Conservation (phyloP, 2,329 filamentous ascomycete genomes). For the Beauveria sp. region DNA sequence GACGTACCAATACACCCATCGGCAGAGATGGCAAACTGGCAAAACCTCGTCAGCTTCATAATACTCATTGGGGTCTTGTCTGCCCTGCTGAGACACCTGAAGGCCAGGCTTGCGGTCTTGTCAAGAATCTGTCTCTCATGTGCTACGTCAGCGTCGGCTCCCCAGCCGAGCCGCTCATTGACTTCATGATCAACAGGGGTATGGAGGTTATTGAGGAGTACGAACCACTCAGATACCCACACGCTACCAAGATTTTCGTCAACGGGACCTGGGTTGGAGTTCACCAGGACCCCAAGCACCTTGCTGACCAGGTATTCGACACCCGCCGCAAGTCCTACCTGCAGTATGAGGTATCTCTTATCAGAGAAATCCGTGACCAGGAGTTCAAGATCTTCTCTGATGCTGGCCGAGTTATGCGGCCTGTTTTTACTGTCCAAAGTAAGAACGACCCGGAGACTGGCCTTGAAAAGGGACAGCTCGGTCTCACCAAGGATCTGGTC, state of each 20-base stretch:
- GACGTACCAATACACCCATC: constrained; percentile 95
- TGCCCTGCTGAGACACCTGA: constrained; percentile 97
- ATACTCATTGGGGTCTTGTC: constrained; percentile 96
- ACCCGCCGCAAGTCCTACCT: constrained; percentile 76
- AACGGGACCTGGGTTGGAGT: constrained; percentile 98
- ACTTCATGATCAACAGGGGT: constrained; percentile 91
- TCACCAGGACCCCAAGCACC: constrained; percentile 77
- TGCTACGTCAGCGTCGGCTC: constrained; percentile 96
- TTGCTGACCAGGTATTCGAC: constrained; percentile 71
- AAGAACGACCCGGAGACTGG: constrained; percentile 63
- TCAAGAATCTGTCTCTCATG: constrained; percentile 97
- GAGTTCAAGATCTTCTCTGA: constrained; percentile 99
- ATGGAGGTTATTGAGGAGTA: constrained; percentile 98
- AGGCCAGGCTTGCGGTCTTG: constrained; percentile 94
- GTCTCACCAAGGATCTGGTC: constrained; percentile 74
- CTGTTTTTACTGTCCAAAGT: constrained; percentile 88
- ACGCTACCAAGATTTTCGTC: constrained; percentile 95
- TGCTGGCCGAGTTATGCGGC: constrained; percentile 88
- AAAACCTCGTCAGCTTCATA: constrained; percentile 95
- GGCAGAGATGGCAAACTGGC: constrained; percentile 97
- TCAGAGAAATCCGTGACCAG: constrained; percentile 91
- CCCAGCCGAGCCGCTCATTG: constrained; percentile 79
- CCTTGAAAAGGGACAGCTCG: constrained; percentile 58
- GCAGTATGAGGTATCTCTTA: constrained; percentile 86
- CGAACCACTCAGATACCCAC: constrained; percentile 73